Evolutionary conservation across 2,329 filamentous ascomycete genomes (phyloP).

Genomic region (Sporothrix sp.): DNA sequence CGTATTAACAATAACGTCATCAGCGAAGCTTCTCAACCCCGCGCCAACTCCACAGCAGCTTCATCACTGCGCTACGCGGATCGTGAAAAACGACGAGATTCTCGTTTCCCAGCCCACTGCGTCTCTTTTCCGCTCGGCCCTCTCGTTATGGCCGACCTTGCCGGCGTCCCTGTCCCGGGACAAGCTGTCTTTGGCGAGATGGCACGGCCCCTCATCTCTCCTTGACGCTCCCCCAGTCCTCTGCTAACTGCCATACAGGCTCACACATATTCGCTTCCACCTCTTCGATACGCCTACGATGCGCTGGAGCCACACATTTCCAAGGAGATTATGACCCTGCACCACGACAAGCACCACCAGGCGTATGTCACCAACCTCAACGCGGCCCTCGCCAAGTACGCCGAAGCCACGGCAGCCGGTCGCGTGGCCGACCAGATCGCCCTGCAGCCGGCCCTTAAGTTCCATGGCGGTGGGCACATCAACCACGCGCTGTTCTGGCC

Average conservation of each 20-base stretch:
- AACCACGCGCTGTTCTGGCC: slow-evolving; percentile 62
- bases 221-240: neutral
- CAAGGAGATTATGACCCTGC: slow-evolving; percentile 89
- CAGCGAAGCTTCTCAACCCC: neutral
- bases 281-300: slow-evolving; percentile 26
- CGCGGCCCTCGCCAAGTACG: slow-evolving; percentile 60
- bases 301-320: slow-evolving; percentile 60
- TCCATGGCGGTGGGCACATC: slow-evolving; percentile 57
- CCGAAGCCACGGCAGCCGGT: slow-evolving; percentile 42
- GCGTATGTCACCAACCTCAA: slow-evolving; percentile 89
- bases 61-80: neutral
- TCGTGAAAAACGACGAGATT: neutral
- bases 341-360: slow-evolving; percentile 90
- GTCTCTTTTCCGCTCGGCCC: no score
- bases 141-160: slow-evolving; percentile 1
- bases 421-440: slow-evolving; percentile 51
- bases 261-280: slow-evolving; percentile 20
- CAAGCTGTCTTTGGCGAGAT: slow-evolving; percentile 11
- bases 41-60: neutral
- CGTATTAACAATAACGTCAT: slow-evolving; percentile 6
- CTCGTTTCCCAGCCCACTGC: no score
- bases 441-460: slow-evolving; percentile 54
- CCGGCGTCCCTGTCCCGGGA: neutral
- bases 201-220: neutral
- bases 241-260: neutral